Evolutionary conservation across 257 asterid species (phyloP).

Genomic region (Plantago elongata): DNA sequence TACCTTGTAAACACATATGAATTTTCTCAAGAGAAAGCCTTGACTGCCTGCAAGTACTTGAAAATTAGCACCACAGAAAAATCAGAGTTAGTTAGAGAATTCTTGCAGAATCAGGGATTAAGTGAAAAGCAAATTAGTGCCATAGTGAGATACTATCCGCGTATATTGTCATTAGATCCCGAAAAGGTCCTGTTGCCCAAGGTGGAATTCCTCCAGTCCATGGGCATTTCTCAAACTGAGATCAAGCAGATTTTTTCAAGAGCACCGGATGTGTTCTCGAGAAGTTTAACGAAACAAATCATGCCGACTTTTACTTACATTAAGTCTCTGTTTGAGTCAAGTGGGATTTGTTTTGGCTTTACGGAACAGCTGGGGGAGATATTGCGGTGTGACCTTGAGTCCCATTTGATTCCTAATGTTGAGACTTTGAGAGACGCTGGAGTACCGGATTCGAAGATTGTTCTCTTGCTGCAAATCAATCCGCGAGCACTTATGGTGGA

Average conservation of each 20-base stretch:
- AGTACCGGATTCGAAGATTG: not conserved
- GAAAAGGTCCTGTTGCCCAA: conserved; percentile 28
- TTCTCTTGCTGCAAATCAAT: conserved; percentile 5
- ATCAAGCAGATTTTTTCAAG: conserved; percentile 2
- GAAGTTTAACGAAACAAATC: conserved; percentile 16
- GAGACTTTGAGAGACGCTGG: conserved; percentile 8
- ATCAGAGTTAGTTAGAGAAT: conserved; percentile 21
- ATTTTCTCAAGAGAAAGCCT: conserved; percentile 23
- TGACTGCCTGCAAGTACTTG: conserved; percentile 19
- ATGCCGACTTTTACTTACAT: conserved; percentile 20
- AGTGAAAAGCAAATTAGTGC: conserved; percentile 17
- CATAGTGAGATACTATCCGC: conserved; percentile 5
- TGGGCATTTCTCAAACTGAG: conserved; percentile 22
- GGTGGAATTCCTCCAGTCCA: conserved; percentile 23
- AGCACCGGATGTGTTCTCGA: conserved; percentile 4
- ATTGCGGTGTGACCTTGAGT: not conserved
- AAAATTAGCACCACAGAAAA: conserved; percentile 17
- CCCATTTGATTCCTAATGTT: conserved; percentile 6
- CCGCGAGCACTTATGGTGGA: conserved; percentile 14
- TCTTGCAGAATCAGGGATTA: conserved; percentile 24
- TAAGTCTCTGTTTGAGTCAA: conserved; percentile 15
- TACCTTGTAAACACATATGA: conserved; percentile 23
- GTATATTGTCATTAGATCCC: conserved; percentile 8
- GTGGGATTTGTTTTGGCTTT: conserved; percentile 1
- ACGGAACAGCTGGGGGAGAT: not conserved